These are phyloP conservation scores for Cornus kousa DNA, from an alignment of 148 eudicot species.

Conservation along the genomic window DNA sequence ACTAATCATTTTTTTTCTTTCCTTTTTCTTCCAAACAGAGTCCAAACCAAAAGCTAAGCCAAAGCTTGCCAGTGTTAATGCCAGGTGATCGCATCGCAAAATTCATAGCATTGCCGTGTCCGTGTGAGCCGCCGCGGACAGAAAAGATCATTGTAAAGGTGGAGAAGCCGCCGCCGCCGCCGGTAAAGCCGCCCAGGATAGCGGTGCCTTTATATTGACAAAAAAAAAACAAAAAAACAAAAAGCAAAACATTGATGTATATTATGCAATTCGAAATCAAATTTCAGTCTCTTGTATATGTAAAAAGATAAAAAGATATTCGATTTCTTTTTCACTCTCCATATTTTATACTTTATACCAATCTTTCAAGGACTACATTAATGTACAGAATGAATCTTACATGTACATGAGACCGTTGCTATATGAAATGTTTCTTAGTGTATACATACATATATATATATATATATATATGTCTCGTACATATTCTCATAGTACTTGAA, in stretches of 20 bases:
- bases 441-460: no score
- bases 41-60: conserved; percentile 15
- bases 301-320: no score
- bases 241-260: not conserved
- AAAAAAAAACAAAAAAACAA: not conserved
- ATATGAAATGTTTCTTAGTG: no score
- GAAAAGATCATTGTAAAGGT: conserved; percentile 19
- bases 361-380: no score
- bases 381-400: no score
- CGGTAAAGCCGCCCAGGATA: conserved; percentile 46
- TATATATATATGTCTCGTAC: no score
- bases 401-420: no score
- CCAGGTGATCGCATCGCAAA: conserved; percentile 60
- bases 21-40: conserved; percentile 15
- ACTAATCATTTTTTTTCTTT: not conserved
- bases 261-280: not conserved
- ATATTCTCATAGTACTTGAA: no score
- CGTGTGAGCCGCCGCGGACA: conserved; percentile 47
- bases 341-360: no score
- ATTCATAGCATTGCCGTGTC: conserved; percentile 81
- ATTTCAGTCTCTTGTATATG: not conserved
- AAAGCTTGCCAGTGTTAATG: conserved; percentile 64
- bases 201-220: conserved; percentile 46
- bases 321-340: no score
- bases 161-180: conserved; percentile 38